Evolutionary conservation across 1,139 yeast genomes (phyloP).

Genomic region (Suhomyces kunorum): DNA sequence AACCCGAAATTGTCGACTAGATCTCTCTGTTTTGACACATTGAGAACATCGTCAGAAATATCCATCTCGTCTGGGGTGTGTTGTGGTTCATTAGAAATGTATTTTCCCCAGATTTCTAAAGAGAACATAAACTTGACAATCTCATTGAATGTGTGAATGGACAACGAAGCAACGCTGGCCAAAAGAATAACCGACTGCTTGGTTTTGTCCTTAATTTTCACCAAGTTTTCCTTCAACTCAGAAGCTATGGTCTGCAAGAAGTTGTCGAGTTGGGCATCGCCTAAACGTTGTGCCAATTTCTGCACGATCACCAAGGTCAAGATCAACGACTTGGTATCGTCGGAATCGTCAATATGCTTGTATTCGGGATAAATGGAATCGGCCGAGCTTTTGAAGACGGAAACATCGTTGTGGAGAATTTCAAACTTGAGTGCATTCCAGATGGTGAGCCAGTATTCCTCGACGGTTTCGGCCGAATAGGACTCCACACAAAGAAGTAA

Average conservation of each 20-base stretch:
- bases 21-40: slow-evolving; percentile 58
- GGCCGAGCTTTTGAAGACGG: slow-evolving; percentile 32
- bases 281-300: slow-evolving; percentile 39
- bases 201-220: slow-evolving; percentile 52
- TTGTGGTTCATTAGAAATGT: slow-evolving; percentile 24
- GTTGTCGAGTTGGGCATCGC: slow-evolving; percentile 28
- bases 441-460: slow-evolving; percentile 64
- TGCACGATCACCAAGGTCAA: slow-evolving; percentile 53
- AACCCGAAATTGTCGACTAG: slow-evolving; percentile 62
- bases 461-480: slow-evolving; percentile 51
- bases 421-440: slow-evolving; percentile 93
- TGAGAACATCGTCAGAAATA: slow-evolving; percentile 33
- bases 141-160: slow-evolving; percentile 43
- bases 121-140: slow-evolving; percentile 42
- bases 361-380: slow-evolving; percentile 34
- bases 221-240: slow-evolving; percentile 61
- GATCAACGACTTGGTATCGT: slow-evolving; percentile 43
- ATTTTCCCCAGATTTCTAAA: slow-evolving; percentile 42
- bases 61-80: slow-evolving; percentile 17
- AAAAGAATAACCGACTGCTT: slow-evolving; percentile 64
- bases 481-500: slow-evolving; percentile 55
- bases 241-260: slow-evolving; percentile 45
- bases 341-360: slow-evolving; percentile 34
- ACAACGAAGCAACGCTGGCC: slow-evolving; percentile 50
- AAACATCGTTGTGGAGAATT: slow-evolving; percentile 68